Evolutionary conservation across 2,329 filamentous ascomycete genomes (phyloP).

Genomic region (Aulographum hederae): DNA sequence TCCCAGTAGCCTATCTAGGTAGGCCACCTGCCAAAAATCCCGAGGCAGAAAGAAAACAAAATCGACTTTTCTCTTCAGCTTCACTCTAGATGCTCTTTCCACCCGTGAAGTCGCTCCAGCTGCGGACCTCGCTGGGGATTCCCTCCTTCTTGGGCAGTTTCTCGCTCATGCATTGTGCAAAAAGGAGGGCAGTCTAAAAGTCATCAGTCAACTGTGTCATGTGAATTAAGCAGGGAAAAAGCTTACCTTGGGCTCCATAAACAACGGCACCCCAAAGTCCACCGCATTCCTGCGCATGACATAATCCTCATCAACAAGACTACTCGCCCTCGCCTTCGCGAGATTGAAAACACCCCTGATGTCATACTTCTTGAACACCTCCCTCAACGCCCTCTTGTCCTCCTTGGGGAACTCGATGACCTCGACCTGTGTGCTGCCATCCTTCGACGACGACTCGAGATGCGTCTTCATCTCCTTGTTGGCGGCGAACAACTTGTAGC

Average conservation of each 20-base stretch:
- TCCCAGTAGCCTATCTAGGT: too few relatives aligned
- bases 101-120: constrained; percentile 91
- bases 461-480: constrained; percentile 65
- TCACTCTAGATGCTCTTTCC: too few relatives aligned
- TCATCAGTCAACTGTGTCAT: not conserved
- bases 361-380: constrained; percentile 94
- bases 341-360: constrained; percentile 94
- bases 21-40: too few relatives aligned
- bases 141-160: constrained; percentile 81
- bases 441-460: constrained; percentile 51
- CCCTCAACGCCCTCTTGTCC: constrained; percentile 84
- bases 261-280: constrained; percentile 91
- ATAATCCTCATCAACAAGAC: constrained; percentile 80
- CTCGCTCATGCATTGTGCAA: constrained; percentile 91
- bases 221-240: constrained; percentile 1
- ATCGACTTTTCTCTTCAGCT: too few relatives aligned
- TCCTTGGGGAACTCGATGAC: constrained; percentile 94
- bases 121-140: constrained; percentile 76
- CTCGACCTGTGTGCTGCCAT: constrained; percentile 44
- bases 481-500: constrained; percentile 87
- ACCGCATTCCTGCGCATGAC: constrained; percentile 97
- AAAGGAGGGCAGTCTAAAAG: constrained; percentile 73
- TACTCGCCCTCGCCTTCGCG: constrained; percentile 66
- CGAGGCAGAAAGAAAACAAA: too few relatives aligned
- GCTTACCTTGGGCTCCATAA: constrained; percentile 93